phyloP scores from a whole-genome alignment of 2,329 filamentous ascomycete genomes.

The Pyricularia sp. region DNA sequence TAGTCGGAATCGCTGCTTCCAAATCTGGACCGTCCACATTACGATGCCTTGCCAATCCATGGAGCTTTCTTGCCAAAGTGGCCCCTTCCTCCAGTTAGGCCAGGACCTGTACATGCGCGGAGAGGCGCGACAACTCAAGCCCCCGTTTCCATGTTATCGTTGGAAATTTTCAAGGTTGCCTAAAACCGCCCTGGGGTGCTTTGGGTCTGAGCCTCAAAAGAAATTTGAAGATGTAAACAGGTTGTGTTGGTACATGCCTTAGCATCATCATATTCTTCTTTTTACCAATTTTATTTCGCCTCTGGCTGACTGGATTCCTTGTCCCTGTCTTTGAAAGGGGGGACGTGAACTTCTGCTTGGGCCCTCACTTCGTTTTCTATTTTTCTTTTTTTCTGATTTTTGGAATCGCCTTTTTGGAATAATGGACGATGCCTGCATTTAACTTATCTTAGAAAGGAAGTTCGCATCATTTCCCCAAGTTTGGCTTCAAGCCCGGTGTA shows the following conservation, averaged over 20 bases:
- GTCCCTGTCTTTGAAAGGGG: not conserved
- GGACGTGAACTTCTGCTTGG: not conserved
- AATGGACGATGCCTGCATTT: constrained; percentile 29
- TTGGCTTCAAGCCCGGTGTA: constrained; percentile 13
- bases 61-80: not conserved
- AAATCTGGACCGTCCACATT: not conserved
- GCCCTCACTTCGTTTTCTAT: constrained; percentile 4
- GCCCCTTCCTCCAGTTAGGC: not conserved
- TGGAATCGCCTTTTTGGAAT: constrained; percentile 23
- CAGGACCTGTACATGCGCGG: not conserved
- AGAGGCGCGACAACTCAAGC: not conserved
- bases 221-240: constrained; percentile 1
- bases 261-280: constrained; percentile 4
- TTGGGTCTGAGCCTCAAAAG: not conserved
- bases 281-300: not conserved
- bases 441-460: constrained; percentile 31
- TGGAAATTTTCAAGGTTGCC: too few relatives aligned
- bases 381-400: constrained; percentile 17
- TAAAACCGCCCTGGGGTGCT: not conserved
- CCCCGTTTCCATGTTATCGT: not conserved
- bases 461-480: constrained; percentile 23
- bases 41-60: not conserved
- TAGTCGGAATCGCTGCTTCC: not conserved
- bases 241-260: constrained; percentile 2
- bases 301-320: not conserved